A percentile compares a stretch with the other conserved stretches of the same genome.
These are phyloP conservation scores for Tetrastigma voinierianum DNA, from an alignment of 164 flowering plant species.

Conservation along the genomic window DNA sequence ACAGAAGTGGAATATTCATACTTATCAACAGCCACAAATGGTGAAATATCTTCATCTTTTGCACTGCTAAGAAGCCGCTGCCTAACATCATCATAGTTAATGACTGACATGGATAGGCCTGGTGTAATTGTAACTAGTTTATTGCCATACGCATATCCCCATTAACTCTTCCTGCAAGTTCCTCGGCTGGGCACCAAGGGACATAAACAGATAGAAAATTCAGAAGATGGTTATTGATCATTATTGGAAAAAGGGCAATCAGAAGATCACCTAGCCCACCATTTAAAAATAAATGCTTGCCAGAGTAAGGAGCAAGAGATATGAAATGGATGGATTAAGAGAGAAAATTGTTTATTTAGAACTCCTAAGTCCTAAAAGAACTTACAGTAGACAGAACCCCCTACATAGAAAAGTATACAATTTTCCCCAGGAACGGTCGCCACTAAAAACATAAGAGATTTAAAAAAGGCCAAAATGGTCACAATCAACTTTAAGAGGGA, in stretches of 20 bases:
- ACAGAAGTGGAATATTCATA: conserved; percentile 27
- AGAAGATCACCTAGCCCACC: background rate
- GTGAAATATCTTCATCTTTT: conserved; percentile 96
- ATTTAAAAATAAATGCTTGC: background rate
- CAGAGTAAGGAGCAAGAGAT: background rate
- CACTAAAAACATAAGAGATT: background rate
- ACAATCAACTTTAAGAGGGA: no score
- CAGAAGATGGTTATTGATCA: background rate
- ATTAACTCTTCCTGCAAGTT: conserved; percentile 90
- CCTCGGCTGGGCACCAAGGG: conserved; percentile 88
- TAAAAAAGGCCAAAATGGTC: background rate
- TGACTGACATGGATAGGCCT: conserved; percentile 80
- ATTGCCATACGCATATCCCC: conserved; percentile 99
- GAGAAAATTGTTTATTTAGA: background rate
- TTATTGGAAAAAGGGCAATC: background rate
- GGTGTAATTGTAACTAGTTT: conserved; percentile 92
- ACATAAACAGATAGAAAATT: conserved; percentile 2
- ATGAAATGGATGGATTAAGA: background rate
- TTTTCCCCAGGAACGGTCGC: background rate
- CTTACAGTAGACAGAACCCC: background rate
- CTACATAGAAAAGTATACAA: background rate
- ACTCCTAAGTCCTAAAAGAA: conserved; percentile 2
- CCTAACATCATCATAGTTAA: conserved; percentile 85
- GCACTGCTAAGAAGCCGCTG: conserved; percentile 83
- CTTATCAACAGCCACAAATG: conserved; percentile 97